Conservation (phyloP, 192 early-diverging fungal species). For the Globomyces pollinis-pini region DNA sequence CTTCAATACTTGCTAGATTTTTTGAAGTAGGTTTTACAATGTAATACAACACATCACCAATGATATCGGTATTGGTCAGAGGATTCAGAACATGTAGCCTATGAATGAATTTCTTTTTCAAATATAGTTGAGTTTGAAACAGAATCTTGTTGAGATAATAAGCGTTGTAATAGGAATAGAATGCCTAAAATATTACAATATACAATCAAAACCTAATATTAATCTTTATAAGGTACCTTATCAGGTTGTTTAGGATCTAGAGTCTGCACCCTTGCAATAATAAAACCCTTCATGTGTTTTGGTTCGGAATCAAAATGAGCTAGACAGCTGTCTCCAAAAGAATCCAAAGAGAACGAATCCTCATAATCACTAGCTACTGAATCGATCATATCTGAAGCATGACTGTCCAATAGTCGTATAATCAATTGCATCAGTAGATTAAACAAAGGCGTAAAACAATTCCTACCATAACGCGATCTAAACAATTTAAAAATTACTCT, state of each 20-base stretch:
- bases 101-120: conserved; percentile 8
- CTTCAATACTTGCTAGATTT: not conserved
- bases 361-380: conserved; percentile 11
- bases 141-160: conserved; percentile 20
- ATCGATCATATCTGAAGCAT: not conserved
- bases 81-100: conserved; percentile 19
- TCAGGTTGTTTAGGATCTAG: conserved; percentile 10
- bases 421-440: no score
- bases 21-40: not conserved
- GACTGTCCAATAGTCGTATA: not conserved
- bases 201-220: no score
- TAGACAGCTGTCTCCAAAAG: conserved; percentile 10
- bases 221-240: not conserved
- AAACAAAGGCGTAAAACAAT: no score
- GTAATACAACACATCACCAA: conserved; percentile 21
- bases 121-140: conserved; percentile 13
- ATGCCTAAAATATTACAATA: not conserved
- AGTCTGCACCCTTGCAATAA: conserved; percentile 12
- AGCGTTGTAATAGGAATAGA: conserved; percentile 17
- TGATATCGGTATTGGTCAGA: conserved; percentile 23
- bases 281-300: conserved; percentile 6
- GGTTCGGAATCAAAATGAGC: conserved; percentile 6
- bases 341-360: conserved; percentile 16
- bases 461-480: no score
- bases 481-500: no score